A percentile compares a stretch with the other conserved stretches of the same genome.
Evolutionary conservation across 2,329 filamentous ascomycete genomes (phyloP).

Genomic region (Ceratocystis destructans): DNA sequence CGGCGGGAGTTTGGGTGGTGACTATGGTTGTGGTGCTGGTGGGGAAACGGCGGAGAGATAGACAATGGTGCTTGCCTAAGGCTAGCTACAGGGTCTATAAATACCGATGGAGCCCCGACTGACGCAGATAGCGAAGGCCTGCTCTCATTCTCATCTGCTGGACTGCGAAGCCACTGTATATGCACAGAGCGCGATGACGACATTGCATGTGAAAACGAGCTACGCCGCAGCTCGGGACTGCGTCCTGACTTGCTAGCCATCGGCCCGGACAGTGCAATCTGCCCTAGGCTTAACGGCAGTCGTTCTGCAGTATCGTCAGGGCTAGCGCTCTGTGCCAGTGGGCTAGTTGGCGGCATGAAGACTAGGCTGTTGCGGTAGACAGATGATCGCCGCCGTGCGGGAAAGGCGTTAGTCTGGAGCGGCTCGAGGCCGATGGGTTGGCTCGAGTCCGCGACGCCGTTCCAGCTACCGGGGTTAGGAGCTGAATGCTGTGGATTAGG

Average conservation of each 20-base stretch:
- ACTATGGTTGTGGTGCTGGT: neutral
- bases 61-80: neutral
- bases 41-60: neutral
- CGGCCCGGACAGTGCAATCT: conserved; percentile 28
- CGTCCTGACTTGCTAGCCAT: conserved; percentile 22
- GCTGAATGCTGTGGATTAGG: neutral
- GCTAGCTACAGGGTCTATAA: neutral
- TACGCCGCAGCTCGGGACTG: conserved; percentile 22
- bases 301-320: conserved; percentile 47
- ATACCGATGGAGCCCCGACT: neutral
- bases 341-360: conserved; percentile 80
- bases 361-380: conserved; percentile 34
- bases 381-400: neutral
- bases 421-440: neutral
- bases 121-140: neutral
- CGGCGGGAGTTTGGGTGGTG: conserved; percentile 47
- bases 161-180: conserved; percentile 23
- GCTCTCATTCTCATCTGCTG: neutral
- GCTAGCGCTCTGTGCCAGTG: conserved; percentile 75
- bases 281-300: neutral
- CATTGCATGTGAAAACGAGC: conserved; percentile 47
- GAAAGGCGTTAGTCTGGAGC: neutral
- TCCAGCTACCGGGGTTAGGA: neutral
- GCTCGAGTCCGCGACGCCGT: neutral
- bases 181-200: conserved; percentile 54